Evolutionary conservation across 371 early-diverging fungal species (phyloP).

Genomic region (Dipsacomyces acuminosporus): DNA sequence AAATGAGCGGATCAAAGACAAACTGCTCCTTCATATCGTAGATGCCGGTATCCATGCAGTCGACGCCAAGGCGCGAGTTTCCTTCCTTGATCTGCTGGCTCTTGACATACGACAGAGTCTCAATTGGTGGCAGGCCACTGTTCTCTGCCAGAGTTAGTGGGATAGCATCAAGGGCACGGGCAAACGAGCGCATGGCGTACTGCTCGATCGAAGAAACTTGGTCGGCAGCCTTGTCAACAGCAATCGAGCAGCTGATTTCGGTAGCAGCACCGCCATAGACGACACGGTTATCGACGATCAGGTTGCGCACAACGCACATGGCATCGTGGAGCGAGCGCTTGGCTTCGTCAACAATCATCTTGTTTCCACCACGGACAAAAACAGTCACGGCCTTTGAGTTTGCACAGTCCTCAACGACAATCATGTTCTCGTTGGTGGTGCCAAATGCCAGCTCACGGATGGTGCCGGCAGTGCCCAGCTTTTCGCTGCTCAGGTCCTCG

Average conservation of each 20-base stretch:
- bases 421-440: conserved; percentile 98
- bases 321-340: conserved; percentile 99
- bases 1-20: conserved; percentile 98
- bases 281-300: conserved; percentile 94
- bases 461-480: conserved; percentile 91
- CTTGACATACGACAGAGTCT: conserved; percentile 91
- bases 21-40: conserved; percentile 97
- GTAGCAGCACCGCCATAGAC: conserved; percentile 99
- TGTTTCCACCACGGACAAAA: conserved; percentile 98
- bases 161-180: conserved; percentile 94
- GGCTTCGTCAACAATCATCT: conserved; percentile 99
- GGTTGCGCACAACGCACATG: conserved; percentile 98
- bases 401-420: conserved; percentile 98
- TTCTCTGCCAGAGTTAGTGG: conserved; percentile 98
- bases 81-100: conserved; percentile 84
- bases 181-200: conserved; percentile 98
- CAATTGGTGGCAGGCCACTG: conserved; percentile 95
- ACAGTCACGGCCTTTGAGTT: conserved; percentile 98
- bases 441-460: conserved; percentile 96
- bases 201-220: conserved; percentile 90
- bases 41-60: conserved; percentile 88
- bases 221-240: conserved; percentile 91
- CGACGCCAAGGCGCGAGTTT: conserved; percentile 90
- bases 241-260: conserved; percentile 94
- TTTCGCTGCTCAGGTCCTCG: conserved; percentile 87